Evolutionary conservation across 2,329 filamentous ascomycete genomes (phyloP), one percentile per base, ranked within the genome.

Genomic region (Aspergillus sergii): DNA sequence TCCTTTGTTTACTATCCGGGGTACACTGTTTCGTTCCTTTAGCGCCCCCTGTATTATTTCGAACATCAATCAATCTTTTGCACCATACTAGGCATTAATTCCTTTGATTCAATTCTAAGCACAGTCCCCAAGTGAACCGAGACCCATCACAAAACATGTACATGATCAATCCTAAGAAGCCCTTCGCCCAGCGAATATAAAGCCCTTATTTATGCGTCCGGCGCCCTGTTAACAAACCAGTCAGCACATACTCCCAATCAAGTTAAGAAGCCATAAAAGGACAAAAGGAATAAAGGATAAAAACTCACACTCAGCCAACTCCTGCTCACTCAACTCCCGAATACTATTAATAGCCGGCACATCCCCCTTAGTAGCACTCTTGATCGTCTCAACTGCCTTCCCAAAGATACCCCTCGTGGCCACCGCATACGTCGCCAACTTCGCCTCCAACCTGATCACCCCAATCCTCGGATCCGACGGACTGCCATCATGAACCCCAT

Each of bases 381-480:
- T 91, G 0, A 91, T 91, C 41, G 94, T 81, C 75, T 96, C 91
- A 11, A 89, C 83, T 2, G 86, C 84, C 26, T 88, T 83, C 7
- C 88, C 85, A 16, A 95, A 62, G 1, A 89, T 74, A 54, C 87
- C 91, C 75, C 87, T 89, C 63, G 83, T 82, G 30, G 83, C 82
- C 45, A 92, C 77, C 6, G 90, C 86, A 73, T 95, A 95, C 4
- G 91, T 92, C 1, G 88, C 89, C 1, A 91, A 90, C 69, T 85
- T 84, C 19, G 89, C 85, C 81, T 89, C 88, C 65, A 96, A 88
- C 61, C 88, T 89, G 71, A 96, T 96, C 66, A 96, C 79, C 45
- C 88, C 91, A 68, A 96, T 92, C 26, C 93, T 85, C 14, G 93
- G 93, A 72, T 96, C 93, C 1, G 92, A 86, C 65, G 89, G 89